Conservation (phyloP, 192 early-diverging fungal genomes). For the Coemansia sp. region DNA sequence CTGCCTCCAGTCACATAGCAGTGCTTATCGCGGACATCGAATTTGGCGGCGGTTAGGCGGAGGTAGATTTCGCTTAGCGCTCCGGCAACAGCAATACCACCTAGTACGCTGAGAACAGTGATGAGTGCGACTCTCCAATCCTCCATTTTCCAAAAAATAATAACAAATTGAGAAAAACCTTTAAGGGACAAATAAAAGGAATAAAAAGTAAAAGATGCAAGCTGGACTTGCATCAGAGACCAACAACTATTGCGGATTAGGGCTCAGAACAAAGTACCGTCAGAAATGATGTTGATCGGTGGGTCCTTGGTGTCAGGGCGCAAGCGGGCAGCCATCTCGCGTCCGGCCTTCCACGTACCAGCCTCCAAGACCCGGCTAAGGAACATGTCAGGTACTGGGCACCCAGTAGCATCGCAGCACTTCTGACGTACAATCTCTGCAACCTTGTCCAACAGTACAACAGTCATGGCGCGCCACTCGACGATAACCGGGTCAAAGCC, state of each 20-base stretch:
- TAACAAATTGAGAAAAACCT: background rate
- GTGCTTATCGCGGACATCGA: conserved; percentile 63
- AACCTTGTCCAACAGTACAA: conserved; percentile 77
- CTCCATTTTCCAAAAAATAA: conserved; percentile 31
- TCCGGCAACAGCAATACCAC: conserved; percentile 22
- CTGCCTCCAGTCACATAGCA: conserved; percentile 76
- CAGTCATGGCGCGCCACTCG: conserved; percentile 94
- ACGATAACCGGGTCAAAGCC: conserved; percentile 82
- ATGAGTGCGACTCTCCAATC: conserved; percentile 42
- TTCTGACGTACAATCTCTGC: conserved; percentile 65
- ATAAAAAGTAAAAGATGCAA: conserved; percentile 2
- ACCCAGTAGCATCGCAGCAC: conserved; percentile 52
- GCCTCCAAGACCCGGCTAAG: conserved; percentile 89
- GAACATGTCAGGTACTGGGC: conserved; percentile 58
- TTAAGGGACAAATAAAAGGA: background rate
- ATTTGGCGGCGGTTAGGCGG: conserved; percentile 21
- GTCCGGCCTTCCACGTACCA: conserved; percentile 94
- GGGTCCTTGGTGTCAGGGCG: conserved; percentile 84
- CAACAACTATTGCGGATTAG: background rate
- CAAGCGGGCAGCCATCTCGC: conserved; percentile 82
- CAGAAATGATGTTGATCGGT: conserved; percentile 87
- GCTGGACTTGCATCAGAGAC: background rate
- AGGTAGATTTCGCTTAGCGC: conserved; percentile 14
- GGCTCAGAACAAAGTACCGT: conserved; percentile 81
- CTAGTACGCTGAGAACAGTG: conserved; percentile 32